These are phyloP conservation scores for Cylindrotheca closterium DNA, from an alignment of 108 stramenopile genomes.

Conservation along the genomic window DNA sequence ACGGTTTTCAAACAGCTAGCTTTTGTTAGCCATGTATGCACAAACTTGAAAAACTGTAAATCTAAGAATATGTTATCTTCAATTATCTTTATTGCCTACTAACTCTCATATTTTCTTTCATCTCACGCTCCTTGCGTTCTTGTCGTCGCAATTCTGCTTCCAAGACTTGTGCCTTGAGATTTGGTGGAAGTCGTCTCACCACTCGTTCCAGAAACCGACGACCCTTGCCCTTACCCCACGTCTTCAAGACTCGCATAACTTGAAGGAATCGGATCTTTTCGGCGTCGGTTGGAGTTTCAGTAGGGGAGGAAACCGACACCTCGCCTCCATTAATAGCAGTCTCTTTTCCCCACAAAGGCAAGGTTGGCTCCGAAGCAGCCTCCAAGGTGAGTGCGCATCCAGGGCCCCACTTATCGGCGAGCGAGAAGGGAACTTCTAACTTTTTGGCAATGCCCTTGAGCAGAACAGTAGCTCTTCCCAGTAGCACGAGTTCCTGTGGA, in stretches of 20 bases:
- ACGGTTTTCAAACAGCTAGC: too few species aligned
- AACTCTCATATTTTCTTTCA: not conserved
- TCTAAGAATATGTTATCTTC: not conserved
- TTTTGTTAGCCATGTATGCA: too few species aligned
- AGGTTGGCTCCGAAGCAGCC: slow-evolving; percentile 3
- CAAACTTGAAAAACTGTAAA: too few species aligned
- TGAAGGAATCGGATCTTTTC: slow-evolving; percentile 22
- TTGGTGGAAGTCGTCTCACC: slow-evolving; percentile 8
- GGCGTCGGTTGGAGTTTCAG: not conserved
- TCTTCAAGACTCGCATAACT: slow-evolving; percentile 8
- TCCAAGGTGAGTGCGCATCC: slow-evolving; percentile 10
- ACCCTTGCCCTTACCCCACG: slow-evolving; percentile 23
- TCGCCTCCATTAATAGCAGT: not conserved
- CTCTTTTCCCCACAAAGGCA: slow-evolving; percentile 16
- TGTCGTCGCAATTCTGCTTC: slow-evolving; percentile 4
- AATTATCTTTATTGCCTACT: too few species aligned
- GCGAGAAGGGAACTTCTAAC: slow-evolving; percentile 35
- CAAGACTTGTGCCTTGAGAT: slow-evolving; percentile 3
- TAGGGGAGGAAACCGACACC: not conserved
- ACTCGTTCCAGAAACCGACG: slow-evolving; percentile 9
- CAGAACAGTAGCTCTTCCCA: slow-evolving; percentile 59
- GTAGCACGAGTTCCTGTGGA: slow-evolving; percentile 52
- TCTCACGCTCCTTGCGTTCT: slow-evolving; percentile 13
- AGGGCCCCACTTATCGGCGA: slow-evolving; percentile 22
- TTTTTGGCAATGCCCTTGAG: slow-evolving; percentile 55